A percentile compares a stretch with the other conserved stretches of the same genome.
phyloP scores from a whole-genome alignment of 768 basidiomycete species.

The Boletus huronensis region DNA sequence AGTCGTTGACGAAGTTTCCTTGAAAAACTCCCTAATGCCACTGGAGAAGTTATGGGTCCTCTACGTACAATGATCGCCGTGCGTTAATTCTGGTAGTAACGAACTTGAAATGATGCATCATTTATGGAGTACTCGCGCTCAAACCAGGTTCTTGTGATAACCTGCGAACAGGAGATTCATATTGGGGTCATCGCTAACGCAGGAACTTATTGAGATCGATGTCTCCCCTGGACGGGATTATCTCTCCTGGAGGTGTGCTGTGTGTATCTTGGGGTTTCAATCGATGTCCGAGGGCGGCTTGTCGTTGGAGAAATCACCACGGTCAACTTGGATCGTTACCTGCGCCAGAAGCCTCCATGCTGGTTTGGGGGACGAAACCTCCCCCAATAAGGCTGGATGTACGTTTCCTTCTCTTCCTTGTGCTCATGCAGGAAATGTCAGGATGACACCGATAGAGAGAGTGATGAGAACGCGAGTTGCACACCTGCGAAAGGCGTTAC shows the following conservation, averaged over 20 bases:
- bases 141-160: neutral
- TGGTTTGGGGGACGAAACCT: constrained; percentile 10
- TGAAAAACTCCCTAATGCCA: no score
- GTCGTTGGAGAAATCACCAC: no score
- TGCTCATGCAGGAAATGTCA: neutral
- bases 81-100: no score
- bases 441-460: neutral
- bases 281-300: neutral
- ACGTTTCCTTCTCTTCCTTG: constrained; percentile 23
- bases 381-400: constrained; percentile 44
- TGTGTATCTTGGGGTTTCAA: neutral
- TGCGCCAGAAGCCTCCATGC: constrained; percentile 43
- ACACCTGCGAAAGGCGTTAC: no score
- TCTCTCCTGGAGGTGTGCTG: no score
- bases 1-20: no score
- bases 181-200: neutral
- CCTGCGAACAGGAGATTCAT: neutral
- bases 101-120: no score
- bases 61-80: no score
- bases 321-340: no score
- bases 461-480: no score
- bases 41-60: no score
- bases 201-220: neutral
- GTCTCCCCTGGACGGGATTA: neutral
- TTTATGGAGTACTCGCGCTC: neutral